Base-by-base conservation (phyloP, 2,329 filamentous ascomycete species). In the Pezicula neosporulosa region DNA sequence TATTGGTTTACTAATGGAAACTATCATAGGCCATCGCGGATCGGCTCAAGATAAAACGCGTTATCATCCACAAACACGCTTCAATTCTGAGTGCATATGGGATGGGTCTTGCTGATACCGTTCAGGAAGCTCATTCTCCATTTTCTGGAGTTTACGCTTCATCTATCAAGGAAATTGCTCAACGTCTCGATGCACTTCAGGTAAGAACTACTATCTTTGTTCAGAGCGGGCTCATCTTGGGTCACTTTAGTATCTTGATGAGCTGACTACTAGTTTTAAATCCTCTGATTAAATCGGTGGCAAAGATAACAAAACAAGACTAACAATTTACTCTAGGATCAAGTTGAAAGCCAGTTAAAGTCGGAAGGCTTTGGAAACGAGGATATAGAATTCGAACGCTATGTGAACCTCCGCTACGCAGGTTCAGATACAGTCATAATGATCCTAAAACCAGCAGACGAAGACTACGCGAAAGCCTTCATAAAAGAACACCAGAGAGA, bases 21-120 rank as follows among this genome's bases (percentile, higher is more conserved):
- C 10, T 33, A 24, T 24, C 24, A 24, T 33, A 33, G 30, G 19
- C 42, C 10, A 44, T 44, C 16, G 42, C 42, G 12, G 9, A 27
- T 15, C 24, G 27, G 9, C 21, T 44, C 8, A 27, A 27, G n/a
- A 44, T 44, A 13, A 21, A 27, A 28, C 24, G 42, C 6, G 27
- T 44, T 16, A 13, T 44, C 19, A 44, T 44, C 24, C 42, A 44
- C 27, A 44, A 44, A 30, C 27, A 44, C n/a, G 24, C 42, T n/a
- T 44, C 42, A 13, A 44, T 44, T 1, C 75, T 96, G 0, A 95
- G 90, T 1, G 91, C 91, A 0, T 96, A 96, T 60, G 91, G 91
- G 8, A 95, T 96, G 89, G 90, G 91, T 0, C 72, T 96, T 3
- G 92, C 92, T 9, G 91, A 96, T 62, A 90, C 96, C 0, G 92